These are phyloP conservation scores for Chaetomium tenue DNA, from an alignment of 495 filamentous ascomycete genomes.

Conservation along the genomic window DNA sequence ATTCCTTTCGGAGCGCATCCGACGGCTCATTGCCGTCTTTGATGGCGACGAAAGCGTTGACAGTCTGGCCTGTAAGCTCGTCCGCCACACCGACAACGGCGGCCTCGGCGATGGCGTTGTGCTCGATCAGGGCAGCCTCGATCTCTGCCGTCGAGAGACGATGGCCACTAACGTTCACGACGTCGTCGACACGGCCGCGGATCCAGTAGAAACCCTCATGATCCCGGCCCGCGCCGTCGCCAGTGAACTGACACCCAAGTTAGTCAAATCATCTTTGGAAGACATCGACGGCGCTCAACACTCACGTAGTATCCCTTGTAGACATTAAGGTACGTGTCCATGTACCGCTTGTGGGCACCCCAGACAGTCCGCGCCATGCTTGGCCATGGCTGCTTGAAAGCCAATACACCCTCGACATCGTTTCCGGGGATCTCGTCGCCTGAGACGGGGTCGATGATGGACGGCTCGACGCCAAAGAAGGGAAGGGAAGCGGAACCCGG, in stretches of 20 bases:
- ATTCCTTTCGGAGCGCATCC: slow-evolving; percentile 86
- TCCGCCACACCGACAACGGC: slow-evolving; percentile 93
- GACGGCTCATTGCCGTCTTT: slow-evolving; percentile 79
- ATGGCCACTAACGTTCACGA: slow-evolving; percentile 96
- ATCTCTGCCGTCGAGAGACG: slow-evolving; percentile 97
- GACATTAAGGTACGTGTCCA: slow-evolving; percentile 97
- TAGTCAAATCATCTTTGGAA: slow-evolving; percentile 30
- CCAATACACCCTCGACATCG: slow-evolving; percentile 95
- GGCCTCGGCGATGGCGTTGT: slow-evolving; percentile 84
- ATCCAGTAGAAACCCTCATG: slow-evolving; percentile 99
- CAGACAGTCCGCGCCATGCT: slow-evolving; percentile 98
- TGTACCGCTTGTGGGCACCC: slow-evolving; percentile 96
- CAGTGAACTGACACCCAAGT: slow-evolving; percentile 73
- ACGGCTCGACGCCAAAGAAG: slow-evolving; percentile 98
- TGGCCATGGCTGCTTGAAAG: slow-evolving; percentile 98
- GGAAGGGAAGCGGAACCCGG: slow-evolving; percentile 74
- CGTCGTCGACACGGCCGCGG: slow-evolving; percentile 95
- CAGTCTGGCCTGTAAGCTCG: slow-evolving; percentile 92
- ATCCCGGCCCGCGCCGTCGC: slow-evolving; percentile 94
- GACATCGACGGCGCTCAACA: slow-evolving; percentile 17
- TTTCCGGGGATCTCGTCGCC: slow-evolving; percentile 93
- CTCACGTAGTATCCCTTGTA: slow-evolving; percentile 98
- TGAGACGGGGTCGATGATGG: slow-evolving; percentile 95
- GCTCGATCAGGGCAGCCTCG: slow-evolving; percentile 92
- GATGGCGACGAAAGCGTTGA: slow-evolving; percentile 93